A percentile compares a stretch with the other conserved stretches of the same genome.
Evolutionary conservation across 1,284 basidiomycete species (phyloP).

Genomic region (Malassezia globosa): DNA sequence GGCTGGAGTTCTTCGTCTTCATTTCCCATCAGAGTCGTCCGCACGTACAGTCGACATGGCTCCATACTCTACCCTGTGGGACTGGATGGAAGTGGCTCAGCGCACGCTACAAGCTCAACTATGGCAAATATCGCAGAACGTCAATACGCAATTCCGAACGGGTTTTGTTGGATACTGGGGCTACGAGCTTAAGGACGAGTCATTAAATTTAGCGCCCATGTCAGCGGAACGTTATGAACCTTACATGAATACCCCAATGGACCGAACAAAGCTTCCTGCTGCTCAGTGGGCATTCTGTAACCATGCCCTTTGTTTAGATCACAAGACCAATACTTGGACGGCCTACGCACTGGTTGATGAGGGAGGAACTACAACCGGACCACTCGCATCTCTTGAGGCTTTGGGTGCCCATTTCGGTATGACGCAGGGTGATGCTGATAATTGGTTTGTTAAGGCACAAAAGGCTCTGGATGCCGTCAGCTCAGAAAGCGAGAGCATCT

Average conservation of each 20-base stretch:
- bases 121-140: not conserved
- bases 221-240: constrained; percentile 3
- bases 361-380: not conserved
- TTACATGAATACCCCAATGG: not conserved
- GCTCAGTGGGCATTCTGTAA: constrained; percentile 49
- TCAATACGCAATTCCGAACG: constrained; percentile 33
- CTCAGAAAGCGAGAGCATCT: not conserved
- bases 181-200: constrained; percentile 54
- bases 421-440: constrained; percentile 1
- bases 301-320: constrained; percentile 48
- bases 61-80: constrained; percentile 3
- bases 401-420: constrained; percentile 5
- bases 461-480: not conserved
- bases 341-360: constrained; percentile 46
- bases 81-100: constrained; percentile 13
- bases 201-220: constrained; percentile 31
- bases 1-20: not conserved
- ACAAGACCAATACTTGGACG: constrained; percentile 48
- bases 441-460: constrained; percentile 12
- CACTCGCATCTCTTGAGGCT: not conserved
- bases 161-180: constrained; percentile 54
- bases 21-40: not conserved
- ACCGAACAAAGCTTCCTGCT: constrained; percentile 23
- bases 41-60: not conserved
- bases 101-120: constrained; percentile 7